Evolutionary conservation across 2,329 filamentous ascomycete species (phyloP).

Genomic region (Harringtonia aguacate): DNA sequence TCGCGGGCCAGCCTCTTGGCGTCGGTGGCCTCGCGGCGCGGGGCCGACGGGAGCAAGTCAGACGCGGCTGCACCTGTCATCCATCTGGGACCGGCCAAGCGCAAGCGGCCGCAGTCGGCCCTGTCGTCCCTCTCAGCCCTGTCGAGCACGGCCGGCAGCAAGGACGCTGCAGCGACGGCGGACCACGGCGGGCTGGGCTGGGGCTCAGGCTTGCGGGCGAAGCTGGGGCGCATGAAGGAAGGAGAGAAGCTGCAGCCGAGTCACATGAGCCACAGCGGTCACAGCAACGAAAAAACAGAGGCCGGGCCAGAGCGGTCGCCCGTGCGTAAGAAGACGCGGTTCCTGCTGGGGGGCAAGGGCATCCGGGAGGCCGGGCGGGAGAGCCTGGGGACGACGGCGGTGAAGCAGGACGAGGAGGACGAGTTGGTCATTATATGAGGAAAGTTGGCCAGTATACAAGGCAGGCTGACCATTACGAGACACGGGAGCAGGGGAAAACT

Average conservation of each 20-base stretch:
- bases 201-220: constrained; percentile 43
- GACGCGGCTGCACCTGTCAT: constrained; percentile 25
- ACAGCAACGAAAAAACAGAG: neutral
- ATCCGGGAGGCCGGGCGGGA: constrained; percentile 69
- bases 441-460: neutral
- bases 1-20: constrained; percentile 9
- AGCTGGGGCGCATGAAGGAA: constrained; percentile 51
- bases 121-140: constrained; percentile 22
- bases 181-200: constrained; percentile 35
- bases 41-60: neutral
- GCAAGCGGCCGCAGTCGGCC: constrained; percentile 45
- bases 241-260: constrained; percentile 27
- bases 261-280: neutral
- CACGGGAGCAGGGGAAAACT: too few relatives aligned
- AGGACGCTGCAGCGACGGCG: too few relatives aligned
- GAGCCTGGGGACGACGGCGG: constrained; percentile 50
- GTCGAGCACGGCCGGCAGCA: constrained; percentile 10
- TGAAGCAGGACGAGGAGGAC: constrained; percentile 29
- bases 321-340: constrained; percentile 65
- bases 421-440: constrained; percentile 36
- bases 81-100: constrained; percentile 48
- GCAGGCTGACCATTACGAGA: neutral
- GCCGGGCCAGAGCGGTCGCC: constrained; percentile 25
- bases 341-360: constrained; percentile 64
- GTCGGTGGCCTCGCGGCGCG: constrained; percentile 6